Conservation (phyloP, 441 rosid genomes). For the Biscutella laevigata region DNA sequence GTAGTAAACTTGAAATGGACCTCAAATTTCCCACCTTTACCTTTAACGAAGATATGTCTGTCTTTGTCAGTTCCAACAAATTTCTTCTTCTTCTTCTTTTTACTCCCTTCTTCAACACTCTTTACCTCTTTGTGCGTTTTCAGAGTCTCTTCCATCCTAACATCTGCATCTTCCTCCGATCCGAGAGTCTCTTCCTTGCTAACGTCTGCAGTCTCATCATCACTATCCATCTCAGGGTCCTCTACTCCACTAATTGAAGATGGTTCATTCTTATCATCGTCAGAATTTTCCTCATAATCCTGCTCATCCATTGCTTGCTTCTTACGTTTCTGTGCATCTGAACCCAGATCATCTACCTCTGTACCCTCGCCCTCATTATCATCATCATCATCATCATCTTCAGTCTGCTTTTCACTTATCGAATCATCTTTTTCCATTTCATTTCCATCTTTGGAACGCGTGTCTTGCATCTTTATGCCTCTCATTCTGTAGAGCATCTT, state of each 20-base stretch:
- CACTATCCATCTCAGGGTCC: constrained; percentile 47
- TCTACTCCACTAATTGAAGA: constrained; percentile 38
- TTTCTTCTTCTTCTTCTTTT: constrained; percentile 28
- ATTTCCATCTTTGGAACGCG: constrained; percentile 32
- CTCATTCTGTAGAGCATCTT: constrained; percentile 56
- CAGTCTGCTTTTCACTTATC: constrained; percentile 25
- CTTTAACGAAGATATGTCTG: constrained; percentile 41
- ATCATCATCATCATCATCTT: constrained; percentile 41
- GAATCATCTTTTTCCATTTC: constrained; percentile 47
- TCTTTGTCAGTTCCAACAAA: constrained; percentile 31
- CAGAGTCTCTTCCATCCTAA: not conserved
- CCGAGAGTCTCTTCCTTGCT: constrained; percentile 30
- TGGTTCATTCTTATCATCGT: constrained; percentile 42
- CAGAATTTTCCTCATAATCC: constrained; percentile 72
- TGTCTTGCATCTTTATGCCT: constrained; percentile 53
- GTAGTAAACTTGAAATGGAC: constrained; percentile 57
- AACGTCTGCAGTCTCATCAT: constrained; percentile 32
- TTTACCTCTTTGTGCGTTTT: constrained; percentile 12
- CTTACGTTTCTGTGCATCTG: constrained; percentile 66
- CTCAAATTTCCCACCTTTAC: constrained; percentile 50
- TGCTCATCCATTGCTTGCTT: constrained; percentile 55
- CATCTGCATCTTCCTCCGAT: constrained; percentile 10
- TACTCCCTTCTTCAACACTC: constrained; percentile 26
- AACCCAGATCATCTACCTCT: constrained; percentile 77
- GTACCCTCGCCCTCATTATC: constrained; percentile 39